These are phyloP conservation scores for Obba rivulosa DNA, from an alignment of 768 basidiomycete genomes.

Conservation along the genomic window DNA sequence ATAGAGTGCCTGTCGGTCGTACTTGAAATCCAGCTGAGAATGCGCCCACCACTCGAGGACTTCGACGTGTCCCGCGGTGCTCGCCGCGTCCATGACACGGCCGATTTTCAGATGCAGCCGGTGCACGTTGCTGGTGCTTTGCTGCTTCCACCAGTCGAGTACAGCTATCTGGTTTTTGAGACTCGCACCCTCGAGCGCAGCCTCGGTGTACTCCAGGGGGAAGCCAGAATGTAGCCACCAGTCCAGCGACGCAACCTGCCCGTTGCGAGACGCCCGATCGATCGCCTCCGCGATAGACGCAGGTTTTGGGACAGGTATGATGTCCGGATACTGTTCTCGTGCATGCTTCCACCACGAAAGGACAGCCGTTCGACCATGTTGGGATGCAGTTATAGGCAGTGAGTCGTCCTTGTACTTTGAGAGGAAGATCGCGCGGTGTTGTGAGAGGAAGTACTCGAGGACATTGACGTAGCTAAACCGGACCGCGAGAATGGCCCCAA, in stretches of 20 bases:
- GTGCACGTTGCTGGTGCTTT: constrained; percentile 30
- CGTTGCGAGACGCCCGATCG: constrained; percentile 74
- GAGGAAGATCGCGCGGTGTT: constrained; percentile 60
- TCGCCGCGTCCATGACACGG: constrained; percentile 81
- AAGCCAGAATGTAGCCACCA: constrained; percentile 76
- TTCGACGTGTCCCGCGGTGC: constrained; percentile 67
- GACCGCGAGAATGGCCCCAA: constrained; percentile 61
- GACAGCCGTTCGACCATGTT: constrained; percentile 64
- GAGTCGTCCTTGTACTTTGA: constrained; percentile 60
- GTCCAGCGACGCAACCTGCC: constrained; percentile 67
- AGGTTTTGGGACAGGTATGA: constrained; percentile 49
- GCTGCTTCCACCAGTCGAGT: constrained; percentile 79
- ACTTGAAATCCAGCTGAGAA: constrained; percentile 72
- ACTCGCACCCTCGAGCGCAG: constrained; percentile 74
- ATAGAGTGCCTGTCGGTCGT: constrained; percentile 71
- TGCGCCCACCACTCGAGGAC: constrained; percentile 84
- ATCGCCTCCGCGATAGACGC: constrained; percentile 63
- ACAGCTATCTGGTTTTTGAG: constrained; percentile 72
- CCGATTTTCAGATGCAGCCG: constrained; percentile 72
- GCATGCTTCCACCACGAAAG: constrained; percentile 81
- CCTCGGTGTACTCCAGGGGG: constrained; percentile 71
- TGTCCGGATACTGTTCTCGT: constrained; percentile 53
- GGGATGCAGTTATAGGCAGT: constrained; percentile 74
- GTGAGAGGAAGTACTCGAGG: constrained; percentile 66
- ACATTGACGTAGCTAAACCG: constrained; percentile 74